Evolutionary conservation across 805 yeast genomes (phyloP).

Genomic region (Candida caryicola): DNA sequence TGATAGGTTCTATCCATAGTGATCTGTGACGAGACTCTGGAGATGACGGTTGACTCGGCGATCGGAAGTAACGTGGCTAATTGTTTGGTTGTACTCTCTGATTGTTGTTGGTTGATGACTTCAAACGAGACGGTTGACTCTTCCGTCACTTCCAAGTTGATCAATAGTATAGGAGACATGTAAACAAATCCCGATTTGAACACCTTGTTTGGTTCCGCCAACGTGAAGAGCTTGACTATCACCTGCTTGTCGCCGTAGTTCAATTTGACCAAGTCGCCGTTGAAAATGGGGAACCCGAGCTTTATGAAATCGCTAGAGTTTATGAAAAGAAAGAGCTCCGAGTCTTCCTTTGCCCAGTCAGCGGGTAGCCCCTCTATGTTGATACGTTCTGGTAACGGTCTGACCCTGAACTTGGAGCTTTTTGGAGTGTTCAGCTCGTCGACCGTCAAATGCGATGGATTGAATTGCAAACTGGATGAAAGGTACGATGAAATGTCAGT

Average conservation of each 20-base stretch:
- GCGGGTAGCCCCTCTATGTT: conserved; percentile 21
- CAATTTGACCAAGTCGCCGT: conserved; percentile 61
- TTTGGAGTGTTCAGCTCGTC: neutral
- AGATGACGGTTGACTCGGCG: conserved; percentile 63
- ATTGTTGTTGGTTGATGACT: conserved; percentile 10
- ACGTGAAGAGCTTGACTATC: conserved; percentile 50
- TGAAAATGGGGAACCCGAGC: conserved; percentile 55
- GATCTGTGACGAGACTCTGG: conserved; percentile 66
- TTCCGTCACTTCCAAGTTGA: conserved; percentile 44
- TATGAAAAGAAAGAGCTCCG: conserved; percentile 39
- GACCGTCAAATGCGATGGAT: conserved; percentile 1
- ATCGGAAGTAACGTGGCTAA: conserved; percentile 36
- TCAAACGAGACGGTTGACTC: conserved; percentile 17
- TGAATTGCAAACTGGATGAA: conserved; percentile 24
- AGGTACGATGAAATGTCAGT: conserved; percentile 35
- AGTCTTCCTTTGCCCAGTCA: conserved; percentile 31
- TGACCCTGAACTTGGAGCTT: conserved; percentile 18
- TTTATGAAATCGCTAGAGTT: conserved; percentile 48
- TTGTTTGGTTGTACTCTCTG: conserved; percentile 10
- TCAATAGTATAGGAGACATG: conserved; percentile 59
- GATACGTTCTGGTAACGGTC: conserved; percentile 30
- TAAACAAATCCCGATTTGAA: conserved; percentile 42
- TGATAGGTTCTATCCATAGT: conserved; percentile 66
- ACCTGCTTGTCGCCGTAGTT: conserved; percentile 12
- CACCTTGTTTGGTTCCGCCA: conserved; percentile 57